A percentile compares a stretch with the other conserved stretches of the same genome.
These are phyloP conservation scores for Nicotiana paniculata DNA, from an alignment of 257 asterid species.

Conservation along the genomic window DNA sequence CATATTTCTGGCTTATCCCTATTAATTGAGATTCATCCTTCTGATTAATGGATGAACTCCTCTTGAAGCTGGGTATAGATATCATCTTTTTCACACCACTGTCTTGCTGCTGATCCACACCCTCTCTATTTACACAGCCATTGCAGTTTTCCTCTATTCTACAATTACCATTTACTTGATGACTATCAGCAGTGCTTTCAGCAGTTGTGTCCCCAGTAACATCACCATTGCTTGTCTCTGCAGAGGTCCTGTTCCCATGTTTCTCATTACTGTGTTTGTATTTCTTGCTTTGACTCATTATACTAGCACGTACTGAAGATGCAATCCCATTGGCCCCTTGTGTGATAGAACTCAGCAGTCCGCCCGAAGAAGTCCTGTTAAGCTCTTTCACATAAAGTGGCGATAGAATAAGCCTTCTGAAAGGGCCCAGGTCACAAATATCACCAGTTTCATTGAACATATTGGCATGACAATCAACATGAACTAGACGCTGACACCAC, in stretches of 20 bases:
- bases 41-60: constrained; percentile 55
- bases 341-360: constrained; percentile 81
- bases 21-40: constrained; percentile 52
- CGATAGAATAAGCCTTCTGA: constrained; percentile 77
- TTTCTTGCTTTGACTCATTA: constrained; percentile 80
- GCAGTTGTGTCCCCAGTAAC: constrained; percentile 47
- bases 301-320: constrained; percentile 87
- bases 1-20: constrained; percentile 59
- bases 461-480: constrained; percentile 88
- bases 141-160: constrained; percentile 45
- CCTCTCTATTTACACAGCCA: constrained; percentile 35
- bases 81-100: constrained; percentile 50
- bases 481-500: constrained; percentile 97
- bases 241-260: constrained; percentile 37
- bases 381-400: constrained; percentile 74
- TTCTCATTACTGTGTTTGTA: constrained; percentile 49
- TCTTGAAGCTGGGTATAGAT: constrained; percentile 45
- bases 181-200: constrained; percentile 37
- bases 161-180: constrained; percentile 45
- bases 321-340: constrained; percentile 99
- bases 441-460: constrained; percentile 86
- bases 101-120: constrained; percentile 36
- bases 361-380: constrained; percentile 50
- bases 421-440: constrained; percentile 85
- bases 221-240: constrained; percentile 44